These are phyloP conservation scores for Geoglossum glabrum DNA, from an alignment of 495 filamentous ascomycete species.

Conservation along the genomic window DNA sequence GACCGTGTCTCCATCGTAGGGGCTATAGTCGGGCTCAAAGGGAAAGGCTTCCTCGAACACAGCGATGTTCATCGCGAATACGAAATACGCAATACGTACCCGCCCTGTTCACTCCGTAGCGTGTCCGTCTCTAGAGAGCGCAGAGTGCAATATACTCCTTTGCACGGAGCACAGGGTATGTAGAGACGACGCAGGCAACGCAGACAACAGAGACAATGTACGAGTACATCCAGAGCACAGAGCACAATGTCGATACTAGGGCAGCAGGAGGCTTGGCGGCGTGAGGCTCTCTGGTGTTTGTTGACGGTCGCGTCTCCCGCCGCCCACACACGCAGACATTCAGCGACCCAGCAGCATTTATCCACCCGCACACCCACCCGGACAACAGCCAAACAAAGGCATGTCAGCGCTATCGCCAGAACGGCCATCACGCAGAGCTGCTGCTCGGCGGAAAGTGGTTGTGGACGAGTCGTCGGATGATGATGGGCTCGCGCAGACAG, in stretches of 20 bases:
- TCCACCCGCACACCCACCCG: neutral
- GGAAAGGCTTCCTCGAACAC: conserved; percentile 45
- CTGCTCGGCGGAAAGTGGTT: conserved; percentile 44
- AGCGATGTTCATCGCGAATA: too few relatives aligned
- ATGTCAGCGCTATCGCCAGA: conserved; percentile 46
- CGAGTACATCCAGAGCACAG: too few relatives aligned
- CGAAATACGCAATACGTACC: too few relatives aligned
- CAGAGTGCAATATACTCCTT: too few relatives aligned
- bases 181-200: too few relatives aligned
- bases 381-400: conserved; percentile 13
- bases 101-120: too few relatives aligned
- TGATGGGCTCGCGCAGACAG: conserved; percentile 37
- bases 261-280: neutral
- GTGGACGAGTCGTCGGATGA: conserved; percentile 59
- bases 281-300: neutral
- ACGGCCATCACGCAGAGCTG: conserved; percentile 55
- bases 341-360: neutral
- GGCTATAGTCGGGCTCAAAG: conserved; percentile 33
- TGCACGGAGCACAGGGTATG: too few relatives aligned
- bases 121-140: too few relatives aligned
- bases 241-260: too few relatives aligned
- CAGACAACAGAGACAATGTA: too few relatives aligned
- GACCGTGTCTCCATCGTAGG: conserved; percentile 35
- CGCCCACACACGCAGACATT: too few relatives aligned
- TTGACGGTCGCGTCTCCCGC: conserved; percentile 5